Percentiles rank a stretch among this genome's conserved stretches.
phyloP scores from a whole-genome alignment of 257 asterid genomes.

The Catharanthus roseus region DNA sequence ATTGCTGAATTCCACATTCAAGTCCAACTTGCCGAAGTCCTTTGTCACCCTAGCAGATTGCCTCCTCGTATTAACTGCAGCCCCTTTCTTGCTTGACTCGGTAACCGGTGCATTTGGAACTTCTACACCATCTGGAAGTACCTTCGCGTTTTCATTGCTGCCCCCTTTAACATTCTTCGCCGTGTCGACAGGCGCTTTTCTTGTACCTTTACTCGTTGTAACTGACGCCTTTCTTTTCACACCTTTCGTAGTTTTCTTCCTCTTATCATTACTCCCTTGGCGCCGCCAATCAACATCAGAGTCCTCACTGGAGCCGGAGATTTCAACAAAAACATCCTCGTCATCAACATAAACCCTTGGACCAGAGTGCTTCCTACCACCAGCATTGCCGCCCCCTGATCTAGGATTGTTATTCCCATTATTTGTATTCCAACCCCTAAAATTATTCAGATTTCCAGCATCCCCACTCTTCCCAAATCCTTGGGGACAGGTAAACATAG shows the following conservation, averaged over 20 bases:
- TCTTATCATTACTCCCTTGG: conserved; percentile 28
- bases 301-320: conserved; percentile 57
- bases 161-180: conserved; percentile 38
- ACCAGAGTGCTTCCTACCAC: conserved; percentile 27
- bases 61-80: conserved; percentile 40
- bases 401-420: conserved; percentile 14
- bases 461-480: conserved; percentile 19
- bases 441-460: conserved; percentile 16
- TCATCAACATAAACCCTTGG: conserved; percentile 64
- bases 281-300: conserved; percentile 65
- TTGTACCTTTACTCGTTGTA: conserved; percentile 31
- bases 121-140: conserved; percentile 41
- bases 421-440: conserved; percentile 22
- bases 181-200: conserved; percentile 44
- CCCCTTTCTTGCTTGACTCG: conserved; percentile 48
- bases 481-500: conserved; percentile 57
- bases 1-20: conserved; percentile 90
- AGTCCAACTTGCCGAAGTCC: conserved; percentile 68
- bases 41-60: conserved; percentile 70
- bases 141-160: conserved; percentile 23
- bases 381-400: conserved; percentile 21
- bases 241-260: conserved; percentile 23
- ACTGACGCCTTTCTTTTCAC: conserved; percentile 15
- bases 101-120: conserved; percentile 27
- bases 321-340: conserved; percentile 58